Conservation (phyloP, 306 rosid species). For the Gastrolobium villosum region DNA sequence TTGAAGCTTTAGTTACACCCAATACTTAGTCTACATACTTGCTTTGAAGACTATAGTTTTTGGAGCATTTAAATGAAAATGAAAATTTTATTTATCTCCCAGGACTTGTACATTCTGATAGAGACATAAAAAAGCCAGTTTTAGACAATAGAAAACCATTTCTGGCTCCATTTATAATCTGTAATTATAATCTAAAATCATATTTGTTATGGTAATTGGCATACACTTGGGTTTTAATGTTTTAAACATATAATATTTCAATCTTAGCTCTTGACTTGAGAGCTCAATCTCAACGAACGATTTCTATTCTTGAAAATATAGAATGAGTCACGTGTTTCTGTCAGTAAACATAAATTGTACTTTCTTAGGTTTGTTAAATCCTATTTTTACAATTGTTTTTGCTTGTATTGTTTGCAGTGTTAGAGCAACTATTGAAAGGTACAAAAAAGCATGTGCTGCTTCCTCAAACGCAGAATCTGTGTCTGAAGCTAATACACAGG, state of each 20-base stretch:
- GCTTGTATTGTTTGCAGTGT: slow-evolving; percentile 64
- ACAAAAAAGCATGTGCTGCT: slow-evolving; percentile 83
- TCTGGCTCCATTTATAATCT: not conserved
- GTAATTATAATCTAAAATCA: not conserved
- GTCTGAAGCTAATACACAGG: slow-evolving; percentile 89
- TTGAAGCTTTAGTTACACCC: too few species aligned
- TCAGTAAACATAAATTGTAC: not conserved
- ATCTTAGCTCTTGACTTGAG: too few species aligned
- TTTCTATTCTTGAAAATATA: too few species aligned
- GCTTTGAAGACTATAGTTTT: not conserved
- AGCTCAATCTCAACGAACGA: too few species aligned
- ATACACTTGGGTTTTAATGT: too few species aligned
- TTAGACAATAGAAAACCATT: not conserved
- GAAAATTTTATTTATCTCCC: not conserved
- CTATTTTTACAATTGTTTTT: not conserved
- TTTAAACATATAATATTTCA: too few species aligned
- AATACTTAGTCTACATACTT: too few species aligned
- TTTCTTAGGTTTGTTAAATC: not conserved
- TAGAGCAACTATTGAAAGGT: slow-evolving; percentile 90
- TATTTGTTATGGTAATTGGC: too few species aligned
- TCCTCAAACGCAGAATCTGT: slow-evolving; percentile 75
- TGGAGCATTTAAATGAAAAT: not conserved
- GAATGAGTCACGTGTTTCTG: not conserved
- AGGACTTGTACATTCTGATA: not conserved
- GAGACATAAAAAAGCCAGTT: not conserved